Evolutionary conservation across 2,329 filamentous ascomycete species (phyloP).

Genomic region (Furcasterigmium furcatum): DNA sequence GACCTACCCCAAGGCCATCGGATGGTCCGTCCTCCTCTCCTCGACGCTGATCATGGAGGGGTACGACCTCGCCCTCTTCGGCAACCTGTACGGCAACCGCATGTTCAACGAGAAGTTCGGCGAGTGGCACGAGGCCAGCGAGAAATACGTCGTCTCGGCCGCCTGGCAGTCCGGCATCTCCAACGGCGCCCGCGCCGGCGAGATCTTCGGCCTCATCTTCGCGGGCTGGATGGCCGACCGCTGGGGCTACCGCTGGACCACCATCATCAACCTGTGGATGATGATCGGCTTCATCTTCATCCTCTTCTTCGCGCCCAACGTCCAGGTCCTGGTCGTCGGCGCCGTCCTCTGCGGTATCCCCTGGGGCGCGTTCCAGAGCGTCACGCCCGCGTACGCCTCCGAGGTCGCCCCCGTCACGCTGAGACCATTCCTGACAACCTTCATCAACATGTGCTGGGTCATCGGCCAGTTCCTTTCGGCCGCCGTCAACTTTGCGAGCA

Average conservation of each 20-base stretch:
- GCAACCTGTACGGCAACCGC: conserved; percentile 37
- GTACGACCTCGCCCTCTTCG: conserved; percentile 47
- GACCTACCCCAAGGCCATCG: conserved; percentile 43
- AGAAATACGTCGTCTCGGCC: conserved; percentile 44
- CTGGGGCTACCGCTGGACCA: conserved; percentile 47
- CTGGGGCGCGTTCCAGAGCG: conserved; percentile 37
- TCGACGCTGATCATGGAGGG: conserved; percentile 47
- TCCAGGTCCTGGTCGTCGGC: conserved; percentile 42
- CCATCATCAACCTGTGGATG: conserved; percentile 39
- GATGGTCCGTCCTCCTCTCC: conserved; percentile 42
- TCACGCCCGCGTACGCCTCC: conserved; percentile 50
- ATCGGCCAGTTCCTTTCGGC: conserved; percentile 44
- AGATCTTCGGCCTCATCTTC: conserved; percentile 52
- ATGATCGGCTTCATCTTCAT: conserved; percentile 51
- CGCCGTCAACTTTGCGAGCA: conserved; percentile 41
- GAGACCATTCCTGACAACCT: conserved; percentile 49
- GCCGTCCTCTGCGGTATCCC: conserved; percentile 38
- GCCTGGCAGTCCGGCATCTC: conserved; percentile 55
- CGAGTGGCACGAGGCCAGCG: conserved; percentile 22
- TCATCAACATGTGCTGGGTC: conserved; percentile 54
- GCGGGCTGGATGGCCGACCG: conserved; percentile 50
- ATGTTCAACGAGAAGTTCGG: conserved; percentile 44
- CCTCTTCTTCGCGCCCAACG: conserved; percentile 47
- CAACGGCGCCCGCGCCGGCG: conserved; percentile 49
- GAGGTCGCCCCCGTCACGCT: conserved; percentile 47